Conservation (phyloP, 352 stramenopile genomes). For the Thalassiosira ordinaria region DNA sequence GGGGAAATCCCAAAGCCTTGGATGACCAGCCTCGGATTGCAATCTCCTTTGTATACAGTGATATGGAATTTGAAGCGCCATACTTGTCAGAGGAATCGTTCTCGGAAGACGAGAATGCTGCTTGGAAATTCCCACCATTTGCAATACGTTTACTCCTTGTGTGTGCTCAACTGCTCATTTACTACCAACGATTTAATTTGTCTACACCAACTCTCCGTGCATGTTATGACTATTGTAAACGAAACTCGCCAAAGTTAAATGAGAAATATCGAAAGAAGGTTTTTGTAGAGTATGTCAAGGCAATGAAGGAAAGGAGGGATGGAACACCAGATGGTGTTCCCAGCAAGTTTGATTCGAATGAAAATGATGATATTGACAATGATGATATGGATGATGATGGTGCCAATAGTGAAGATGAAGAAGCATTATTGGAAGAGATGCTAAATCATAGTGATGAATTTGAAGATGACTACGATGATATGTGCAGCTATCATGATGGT, state of each 20-base stretch:
- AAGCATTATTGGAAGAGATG: conserved; percentile 81
- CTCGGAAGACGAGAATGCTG: neutral
- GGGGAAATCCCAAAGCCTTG: conserved; percentile 34
- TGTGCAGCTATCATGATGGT: too few species aligned
- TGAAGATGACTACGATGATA: conserved; percentile 76
- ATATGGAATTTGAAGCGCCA: conserved; percentile 68
- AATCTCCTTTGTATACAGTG: conserved; percentile 75
- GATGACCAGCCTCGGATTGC: conserved; percentile 60
- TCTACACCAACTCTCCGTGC: conserved; percentile 47
- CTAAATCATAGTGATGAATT: conserved; percentile 75
- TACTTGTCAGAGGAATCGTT: conserved; percentile 46
- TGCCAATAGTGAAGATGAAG: conserved; percentile 63
- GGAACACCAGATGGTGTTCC: neutral
- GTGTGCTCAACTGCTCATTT: conserved; percentile 78
- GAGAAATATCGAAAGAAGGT: conserved; percentile 75
- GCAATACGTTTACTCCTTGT: conserved; percentile 68
- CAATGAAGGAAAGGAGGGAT: conserved; percentile 69
- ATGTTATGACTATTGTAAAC: conserved; percentile 78
- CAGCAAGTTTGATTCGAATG: neutral
- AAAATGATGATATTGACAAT: too few species aligned
- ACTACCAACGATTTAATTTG: conserved; percentile 79
- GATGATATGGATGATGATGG: conserved; percentile 36
- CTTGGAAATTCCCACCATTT: conserved; percentile 58
- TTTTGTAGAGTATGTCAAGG: conserved; percentile 77
- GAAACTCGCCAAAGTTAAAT: conserved; percentile 61